Evolutionary conservation across 129 eudicot species (phyloP), one percentile per base, ranked within the genome.

Genomic region (Flaveria trinervia): DNA sequence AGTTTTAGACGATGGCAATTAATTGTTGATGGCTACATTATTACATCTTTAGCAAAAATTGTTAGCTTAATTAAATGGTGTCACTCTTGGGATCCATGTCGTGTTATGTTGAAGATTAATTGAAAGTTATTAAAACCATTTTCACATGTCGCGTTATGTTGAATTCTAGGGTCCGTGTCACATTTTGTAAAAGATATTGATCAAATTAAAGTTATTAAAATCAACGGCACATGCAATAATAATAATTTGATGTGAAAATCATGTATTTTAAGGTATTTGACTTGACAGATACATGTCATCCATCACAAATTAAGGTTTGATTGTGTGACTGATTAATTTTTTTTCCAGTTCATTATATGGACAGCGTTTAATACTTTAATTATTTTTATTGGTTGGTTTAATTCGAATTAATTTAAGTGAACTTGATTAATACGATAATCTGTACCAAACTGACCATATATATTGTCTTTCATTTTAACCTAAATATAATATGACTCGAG

Each of bases 161-260:
- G 22, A 20, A 20, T 16, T 20, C 62, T 8, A 20, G 62, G 62
- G 62, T 18, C 62, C 62, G 9, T 56, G 28, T 56, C 20, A 18
- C 62, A 15, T 68, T 69, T 11, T 23, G 44, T 48, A 22, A 17
- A 20, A 43, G 28, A 43, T 20, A 5, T 33, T 4, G 7, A 33
- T 33, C 12, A 7, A 44, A 16, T 10, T 39, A 23, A 9, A 43
- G 33, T 39, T 6, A 44, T 11, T 20, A 69, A 46, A 26, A 70
- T 30, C 74, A 70, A 18, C 49, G 74, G 1, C 60, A 44, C 59
- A 70, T 70, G 74, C 74, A 70, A 20, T 4, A 11, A 11, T 43
- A 9, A n/a, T n/a, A 68, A 23, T 45, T 23, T 46, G 73, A 46
- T 46, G 57, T 46, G 73, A 41, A 22, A 69, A 28, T 23, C 52